Evolutionary conservation across 2,329 filamentous ascomycete genomes (phyloP).

Genomic region (Pestalotiopsis sp.): DNA sequence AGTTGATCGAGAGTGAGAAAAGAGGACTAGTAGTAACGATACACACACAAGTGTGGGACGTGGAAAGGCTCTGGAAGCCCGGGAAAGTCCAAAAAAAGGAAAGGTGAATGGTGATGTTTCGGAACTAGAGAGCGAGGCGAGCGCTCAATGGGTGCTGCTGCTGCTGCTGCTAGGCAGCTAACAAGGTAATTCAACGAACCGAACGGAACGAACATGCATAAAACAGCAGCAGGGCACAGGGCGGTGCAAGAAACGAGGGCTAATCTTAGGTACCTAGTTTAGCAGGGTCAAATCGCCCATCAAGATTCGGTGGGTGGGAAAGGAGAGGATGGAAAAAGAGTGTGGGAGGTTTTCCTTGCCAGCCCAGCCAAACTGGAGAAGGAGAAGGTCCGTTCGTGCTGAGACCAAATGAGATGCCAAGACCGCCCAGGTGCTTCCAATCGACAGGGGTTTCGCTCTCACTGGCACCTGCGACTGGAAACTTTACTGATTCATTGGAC

Average conservation of each 20-base stretch:
- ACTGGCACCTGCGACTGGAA: no score
- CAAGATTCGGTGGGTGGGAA: not conserved
- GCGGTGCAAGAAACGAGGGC: not conserved
- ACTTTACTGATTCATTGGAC: not conserved
- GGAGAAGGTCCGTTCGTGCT: not conserved
- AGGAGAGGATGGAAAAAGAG: not conserved
- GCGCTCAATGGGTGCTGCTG: not conserved
- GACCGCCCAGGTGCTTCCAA: not conserved
- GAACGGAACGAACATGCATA: not conserved
- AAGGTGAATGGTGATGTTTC: not conserved
- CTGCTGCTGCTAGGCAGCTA: not conserved
- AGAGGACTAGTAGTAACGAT: not conserved
- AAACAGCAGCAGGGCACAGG: not conserved
- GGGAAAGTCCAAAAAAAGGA: not conserved
- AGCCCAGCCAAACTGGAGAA: not conserved
- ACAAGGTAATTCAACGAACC: not conserved
- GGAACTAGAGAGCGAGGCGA: not conserved
- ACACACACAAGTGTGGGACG: not conserved
- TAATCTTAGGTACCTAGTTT: not conserved
- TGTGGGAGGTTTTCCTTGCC: not conserved
- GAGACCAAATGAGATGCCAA: not conserved
- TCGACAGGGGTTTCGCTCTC: not conserved
- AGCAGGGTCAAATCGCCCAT: not conserved
- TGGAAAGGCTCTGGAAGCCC: not conserved
- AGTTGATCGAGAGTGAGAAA: not conserved